Base-by-base conservation (phyloP, 805 yeast genomes). In the Kregervanrija fluxuum region DNA sequence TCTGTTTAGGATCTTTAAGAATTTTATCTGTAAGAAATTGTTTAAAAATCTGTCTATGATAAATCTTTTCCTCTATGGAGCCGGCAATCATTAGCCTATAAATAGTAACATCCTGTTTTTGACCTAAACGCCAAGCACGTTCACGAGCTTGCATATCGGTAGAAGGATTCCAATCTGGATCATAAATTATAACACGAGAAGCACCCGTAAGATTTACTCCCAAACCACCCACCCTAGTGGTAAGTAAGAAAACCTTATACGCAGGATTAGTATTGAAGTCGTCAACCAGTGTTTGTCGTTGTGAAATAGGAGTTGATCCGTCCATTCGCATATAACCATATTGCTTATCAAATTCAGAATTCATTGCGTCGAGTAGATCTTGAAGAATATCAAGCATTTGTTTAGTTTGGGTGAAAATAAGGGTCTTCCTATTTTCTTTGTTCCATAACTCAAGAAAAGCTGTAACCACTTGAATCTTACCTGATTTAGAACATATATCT, bases 121-220 rank as follows among this genome's bases (percentile, higher is more conserved):
- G 99, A 1, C 99, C 99, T 50, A 91, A 71, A 51, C 99, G 71
- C 98, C 98, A 93, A 0, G 98, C 97, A 40, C 99, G 67, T 61
- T 91, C 99, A 48, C 98, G 71, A 0, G 99, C 99, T 64, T 91
- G 99, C 48, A 90, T 74, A 67, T 91, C 99, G 0, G 98, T 93
- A 1, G 96, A 88, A 1, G 99, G 99, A 57, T 91, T 91, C 99
- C 99, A 91, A 64, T 93, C 98, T 0, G 99, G 99, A 57, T 91
- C 99, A 60, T 76, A 91, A 12, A 91, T 91, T 16, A 91, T 87
- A 11, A 91, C 96, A 38, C 98, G 68, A 52, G 89, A 89, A 0
- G 99, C 98, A 3, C 98, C 98, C 0, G 96, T 91, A 38, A 91
- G 62, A 61, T 91, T 91, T 1, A 91, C 86, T 15, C 99, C 99